Conservation (phyloP, 192 early-diverging fungal species). For the Gonapodya prolifera region DNA sequence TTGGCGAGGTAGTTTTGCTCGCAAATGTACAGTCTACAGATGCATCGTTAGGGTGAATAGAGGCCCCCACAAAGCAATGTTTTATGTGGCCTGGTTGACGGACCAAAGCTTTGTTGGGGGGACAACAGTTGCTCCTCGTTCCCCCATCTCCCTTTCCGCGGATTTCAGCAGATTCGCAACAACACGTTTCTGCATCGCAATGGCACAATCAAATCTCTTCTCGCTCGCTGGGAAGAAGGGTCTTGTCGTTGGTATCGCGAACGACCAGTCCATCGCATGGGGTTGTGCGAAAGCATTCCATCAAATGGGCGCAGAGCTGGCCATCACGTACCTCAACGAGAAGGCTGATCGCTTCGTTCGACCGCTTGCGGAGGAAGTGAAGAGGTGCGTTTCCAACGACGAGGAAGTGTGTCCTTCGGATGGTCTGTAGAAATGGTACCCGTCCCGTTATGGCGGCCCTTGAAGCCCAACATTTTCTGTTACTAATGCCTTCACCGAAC, state of each 20-base stretch:
- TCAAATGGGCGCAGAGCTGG: neutral
- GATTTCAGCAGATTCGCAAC: too few relatives aligned
- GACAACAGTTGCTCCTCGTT: too few relatives aligned
- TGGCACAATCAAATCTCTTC: neutral
- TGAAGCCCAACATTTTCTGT: too few relatives aligned
- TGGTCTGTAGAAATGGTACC: neutral
- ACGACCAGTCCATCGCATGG: constrained; percentile 7
- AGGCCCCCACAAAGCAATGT: too few relatives aligned
- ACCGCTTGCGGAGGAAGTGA: neutral
- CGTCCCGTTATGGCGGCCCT: too few relatives aligned
- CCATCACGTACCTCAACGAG: constrained; percentile 6
- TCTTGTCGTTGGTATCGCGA: constrained; percentile 5
- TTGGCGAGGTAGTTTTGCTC: too few relatives aligned
- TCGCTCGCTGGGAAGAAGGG: constrained; percentile 3
- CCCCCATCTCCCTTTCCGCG: too few relatives aligned
- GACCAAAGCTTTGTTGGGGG: too few relatives aligned
- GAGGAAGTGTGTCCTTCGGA: neutral
- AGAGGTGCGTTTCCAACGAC: neutral
- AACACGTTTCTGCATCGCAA: too few relatives aligned
- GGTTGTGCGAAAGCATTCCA: constrained; percentile 4
- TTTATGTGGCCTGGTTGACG: too few relatives aligned
- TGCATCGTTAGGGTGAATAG: too few relatives aligned
- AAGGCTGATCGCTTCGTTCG: neutral
- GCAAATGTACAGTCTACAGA: too few relatives aligned
- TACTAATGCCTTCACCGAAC: neutral